Percentiles rank a stretch among this genome's conserved stretches.
phyloP scores from a whole-genome alignment of 345 rosid species.

The Brassica rapa region DNA sequence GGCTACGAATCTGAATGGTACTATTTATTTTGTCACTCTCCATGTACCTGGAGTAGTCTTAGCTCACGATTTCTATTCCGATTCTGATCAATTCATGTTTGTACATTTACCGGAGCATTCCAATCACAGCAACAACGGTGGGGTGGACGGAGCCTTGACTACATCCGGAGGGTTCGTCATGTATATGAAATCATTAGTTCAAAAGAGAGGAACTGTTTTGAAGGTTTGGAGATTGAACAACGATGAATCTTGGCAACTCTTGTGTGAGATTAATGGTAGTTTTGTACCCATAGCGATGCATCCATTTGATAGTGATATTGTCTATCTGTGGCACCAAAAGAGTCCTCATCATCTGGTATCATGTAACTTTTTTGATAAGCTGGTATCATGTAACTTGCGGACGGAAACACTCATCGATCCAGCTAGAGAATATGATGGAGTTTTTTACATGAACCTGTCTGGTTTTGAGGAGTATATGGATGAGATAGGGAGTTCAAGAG shows the following conservation, averaged over 20 bases:
- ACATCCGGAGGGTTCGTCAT: neutral
- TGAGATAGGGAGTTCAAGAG: neutral
- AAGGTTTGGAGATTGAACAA: neutral
- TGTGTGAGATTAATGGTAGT: neutral
- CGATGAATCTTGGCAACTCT: neutral
- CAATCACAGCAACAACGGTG: neutral
- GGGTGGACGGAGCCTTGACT: neutral
- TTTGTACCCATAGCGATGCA: conserved; percentile 6
- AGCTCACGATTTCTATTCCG: neutral
- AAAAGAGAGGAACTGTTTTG: neutral
- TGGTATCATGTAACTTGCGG: neutral
- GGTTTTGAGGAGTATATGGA: neutral
- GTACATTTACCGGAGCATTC: neutral
- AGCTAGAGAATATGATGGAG: neutral
- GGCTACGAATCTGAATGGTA: neutral
- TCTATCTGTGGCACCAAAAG: conserved; percentile 7
- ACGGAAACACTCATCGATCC: neutral
- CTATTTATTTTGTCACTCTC: neutral
- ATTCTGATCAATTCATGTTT: neutral
- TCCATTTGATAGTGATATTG: neutral
- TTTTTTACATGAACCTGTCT: neutral
- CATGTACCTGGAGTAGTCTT: neutral
- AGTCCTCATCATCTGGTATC: neutral
- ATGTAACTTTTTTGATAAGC: neutral
- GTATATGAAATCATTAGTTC: neutral